Evolutionary conservation across 352 stramenopile species (phyloP), one percentile per base, ranked within the genome.

Genomic region (Halophytophthora polymorphica): DNA sequence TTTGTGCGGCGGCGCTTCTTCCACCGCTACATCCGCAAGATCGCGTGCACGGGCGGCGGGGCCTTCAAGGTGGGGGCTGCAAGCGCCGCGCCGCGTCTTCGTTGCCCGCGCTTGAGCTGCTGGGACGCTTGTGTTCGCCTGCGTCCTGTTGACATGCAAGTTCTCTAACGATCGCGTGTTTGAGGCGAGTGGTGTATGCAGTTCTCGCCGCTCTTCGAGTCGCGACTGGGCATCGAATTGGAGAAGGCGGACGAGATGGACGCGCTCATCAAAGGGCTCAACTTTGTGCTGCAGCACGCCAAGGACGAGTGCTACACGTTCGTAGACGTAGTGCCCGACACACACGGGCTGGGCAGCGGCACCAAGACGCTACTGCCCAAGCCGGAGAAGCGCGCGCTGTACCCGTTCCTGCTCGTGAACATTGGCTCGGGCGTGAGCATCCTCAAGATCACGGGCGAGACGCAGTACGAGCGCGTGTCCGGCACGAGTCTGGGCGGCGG

Each of bases 381-480:
- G 31, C 72, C 69, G 29, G 45, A 64, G 12, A 68, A 71, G 28
- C 48, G 65, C 35, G 60, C 73, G 31, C 47, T 90, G 49, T 99
- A 98, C 69, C 97, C 97, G 19, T 99, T 98, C 65, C 66, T 99
- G 43, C 73, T 99, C 8, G 97, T 99, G 13, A 98, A 97, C 42
- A 98, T 99, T 68, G 97, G 97, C 25, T 98, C 95, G 21, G 97
- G 97, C 42, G 96, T 99, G 46, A 98, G 90, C 56, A 98, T 98
- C 54, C 71, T 98, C 47, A 96, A 95, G 69, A 81, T 98, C 12
- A 86, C 93, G 21, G 80, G 88, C 22, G 84, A 90, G 33, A 78
- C 76, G 31, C 73, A 93, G 50, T 98, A 97, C 66, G 86, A 98
- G 66, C 93, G 97, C 48, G 95, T 99, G 40, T 98, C 92, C 33